Conservation (phyloP, 2,329 filamentous ascomycete species). For the Eurotiales sp. region DNA sequence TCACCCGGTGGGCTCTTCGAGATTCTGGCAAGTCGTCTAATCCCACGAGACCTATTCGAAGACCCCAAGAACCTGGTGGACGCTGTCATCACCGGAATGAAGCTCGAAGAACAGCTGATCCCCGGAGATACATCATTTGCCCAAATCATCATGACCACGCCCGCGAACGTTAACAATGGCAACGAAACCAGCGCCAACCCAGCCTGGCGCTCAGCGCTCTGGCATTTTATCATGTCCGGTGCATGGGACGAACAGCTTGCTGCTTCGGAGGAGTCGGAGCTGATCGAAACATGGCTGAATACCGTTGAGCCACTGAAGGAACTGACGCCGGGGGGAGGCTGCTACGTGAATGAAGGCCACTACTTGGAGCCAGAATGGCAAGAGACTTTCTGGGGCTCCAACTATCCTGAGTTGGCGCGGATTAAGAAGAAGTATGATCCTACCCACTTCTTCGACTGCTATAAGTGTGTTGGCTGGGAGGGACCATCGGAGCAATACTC, state of each 20-base stretch:
- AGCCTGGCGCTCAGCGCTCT: slow-evolving; percentile 10
- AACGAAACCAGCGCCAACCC: neutral
- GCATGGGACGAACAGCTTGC: slow-evolving; percentile 6
- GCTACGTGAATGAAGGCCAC: slow-evolving; percentile 10
- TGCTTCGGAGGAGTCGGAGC: neutral
- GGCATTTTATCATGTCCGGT: slow-evolving; percentile 10
- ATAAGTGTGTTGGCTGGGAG: slow-evolving; percentile 10
- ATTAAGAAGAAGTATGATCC: slow-evolving; percentile 13
- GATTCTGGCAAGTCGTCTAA: slow-evolving; percentile 11
- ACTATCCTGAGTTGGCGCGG: slow-evolving; percentile 1
- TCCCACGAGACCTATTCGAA: neutral
- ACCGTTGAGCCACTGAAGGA: slow-evolving; percentile 17
- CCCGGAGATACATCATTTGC: slow-evolving; percentile 2
- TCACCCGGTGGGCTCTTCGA: slow-evolving; percentile 12
- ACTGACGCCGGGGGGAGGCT: slow-evolving; percentile 14
- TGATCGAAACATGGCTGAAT: slow-evolving; percentile 4
- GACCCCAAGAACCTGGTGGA: neutral
- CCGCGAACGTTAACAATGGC: slow-evolving; percentile 2
- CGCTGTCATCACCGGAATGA: neutral
- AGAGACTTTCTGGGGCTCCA: slow-evolving; percentile 9
- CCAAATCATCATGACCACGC: slow-evolving; percentile 9
- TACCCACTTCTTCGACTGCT: slow-evolving; percentile 5
- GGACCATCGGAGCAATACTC: neutral
- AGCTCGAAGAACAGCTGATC: neutral
- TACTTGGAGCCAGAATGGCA: slow-evolving; percentile 8